These are phyloP conservation scores for Medicago truncatula DNA, from an alignment of 306 rosid genomes.

Conservation along the genomic window DNA sequence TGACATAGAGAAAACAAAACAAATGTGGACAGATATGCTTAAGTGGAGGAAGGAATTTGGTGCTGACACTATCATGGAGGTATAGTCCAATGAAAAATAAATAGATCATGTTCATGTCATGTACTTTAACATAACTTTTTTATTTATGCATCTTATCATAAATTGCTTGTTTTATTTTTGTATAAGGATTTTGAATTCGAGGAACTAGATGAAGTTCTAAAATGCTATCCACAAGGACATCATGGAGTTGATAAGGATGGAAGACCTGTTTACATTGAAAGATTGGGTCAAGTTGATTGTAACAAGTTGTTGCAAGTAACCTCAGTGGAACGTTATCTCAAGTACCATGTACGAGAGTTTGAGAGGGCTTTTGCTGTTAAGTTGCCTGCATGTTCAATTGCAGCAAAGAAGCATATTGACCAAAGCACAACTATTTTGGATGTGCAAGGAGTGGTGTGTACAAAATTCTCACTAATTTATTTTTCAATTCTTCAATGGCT, in stretches of 20 bases:
- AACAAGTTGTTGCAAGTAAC: constrained; percentile 85
- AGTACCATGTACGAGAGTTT: constrained; percentile 85
- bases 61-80: constrained; percentile 95
- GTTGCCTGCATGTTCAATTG: constrained; percentile 89
- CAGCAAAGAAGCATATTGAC: constrained; percentile 90
- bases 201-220: constrained; percentile 76
- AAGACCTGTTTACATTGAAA: constrained; percentile 86
- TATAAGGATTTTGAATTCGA: constrained; percentile 80
- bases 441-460: constrained; percentile 95
- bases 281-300: constrained; percentile 82
- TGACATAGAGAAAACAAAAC: constrained; percentile 89
- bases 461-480: neutral
- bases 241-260: constrained; percentile 97
- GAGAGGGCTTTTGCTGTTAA: constrained; percentile 85
- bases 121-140: constrained; percentile 3
- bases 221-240: constrained; percentile 95
- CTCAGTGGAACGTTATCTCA: constrained; percentile 84
- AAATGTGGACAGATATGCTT: constrained; percentile 99
- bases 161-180: constrained; percentile 30
- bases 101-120: neutral
- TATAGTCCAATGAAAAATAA: constrained; percentile 43
- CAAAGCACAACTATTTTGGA: constrained; percentile 98
- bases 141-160: constrained; percentile 41
- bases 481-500: neutral
- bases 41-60: constrained; percentile 92